Conservation (phyloP, 345 rosid species). For the Eucalyptus erythrocorys region DNA sequence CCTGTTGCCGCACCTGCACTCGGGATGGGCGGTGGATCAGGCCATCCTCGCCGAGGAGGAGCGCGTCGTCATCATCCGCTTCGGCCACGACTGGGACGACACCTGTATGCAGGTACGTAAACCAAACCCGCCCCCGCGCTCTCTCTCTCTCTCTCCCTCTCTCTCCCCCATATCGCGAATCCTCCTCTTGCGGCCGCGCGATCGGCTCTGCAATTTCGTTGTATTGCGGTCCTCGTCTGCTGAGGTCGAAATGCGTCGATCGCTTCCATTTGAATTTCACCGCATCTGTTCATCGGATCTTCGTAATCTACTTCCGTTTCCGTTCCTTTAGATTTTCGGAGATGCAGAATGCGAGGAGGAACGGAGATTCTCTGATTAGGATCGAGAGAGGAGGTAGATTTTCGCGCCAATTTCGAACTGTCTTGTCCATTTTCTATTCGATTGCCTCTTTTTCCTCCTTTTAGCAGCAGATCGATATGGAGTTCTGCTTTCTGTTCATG, state of each 20-base stretch:
- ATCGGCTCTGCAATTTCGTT: background rate
- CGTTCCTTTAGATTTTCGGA: background rate
- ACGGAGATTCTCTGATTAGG: background rate
- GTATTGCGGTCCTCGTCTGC: background rate
- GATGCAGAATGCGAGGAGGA: background rate
- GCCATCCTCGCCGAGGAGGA: conserved; percentile 92
- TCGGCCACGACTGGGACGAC: conserved; percentile 97
- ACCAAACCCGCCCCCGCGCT: background rate
- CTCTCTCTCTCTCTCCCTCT: background rate
- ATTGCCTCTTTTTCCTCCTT: rapidly evolving
- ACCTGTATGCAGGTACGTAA: conserved; percentile 81
- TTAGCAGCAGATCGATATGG: background rate
- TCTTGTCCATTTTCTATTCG: background rate
- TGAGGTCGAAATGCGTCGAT: background rate
- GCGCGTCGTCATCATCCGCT: conserved; percentile 80
- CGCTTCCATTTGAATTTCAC: background rate
- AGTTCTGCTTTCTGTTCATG: background rate
- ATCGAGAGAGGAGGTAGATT: background rate
- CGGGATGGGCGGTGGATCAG: conserved; percentile 97
- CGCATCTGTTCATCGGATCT: background rate
- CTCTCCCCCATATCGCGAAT: background rate
- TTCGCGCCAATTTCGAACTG: background rate
- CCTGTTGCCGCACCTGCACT: conserved; percentile 79
- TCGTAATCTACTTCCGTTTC: background rate
- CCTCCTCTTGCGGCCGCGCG: background rate